A percentile compares a stretch with the other conserved stretches of the same genome.
phyloP scores from a whole-genome alignment of 225 moss, liverwort and hornwort species.

The Asterella californica region DNA sequence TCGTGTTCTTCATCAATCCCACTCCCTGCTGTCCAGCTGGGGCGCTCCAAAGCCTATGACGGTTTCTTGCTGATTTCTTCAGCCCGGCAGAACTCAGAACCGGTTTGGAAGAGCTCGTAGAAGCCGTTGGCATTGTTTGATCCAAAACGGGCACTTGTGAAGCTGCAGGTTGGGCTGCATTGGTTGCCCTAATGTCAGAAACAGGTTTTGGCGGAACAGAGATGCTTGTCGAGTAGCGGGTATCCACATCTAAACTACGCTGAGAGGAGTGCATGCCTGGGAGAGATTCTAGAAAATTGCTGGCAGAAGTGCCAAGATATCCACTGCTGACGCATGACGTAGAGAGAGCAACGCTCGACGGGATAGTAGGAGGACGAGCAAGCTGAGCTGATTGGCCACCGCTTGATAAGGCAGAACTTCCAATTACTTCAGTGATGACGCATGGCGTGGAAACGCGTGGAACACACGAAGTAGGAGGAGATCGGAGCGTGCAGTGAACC shows the following conservation, averaged over 20 bases:
- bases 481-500: background rate
- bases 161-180: background rate
- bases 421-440: background rate
- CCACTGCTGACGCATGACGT: background rate
- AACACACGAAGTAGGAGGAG: background rate
- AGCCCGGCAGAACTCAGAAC: background rate
- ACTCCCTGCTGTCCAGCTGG: background rate
- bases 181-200: background rate
- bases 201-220: background rate
- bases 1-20: background rate
- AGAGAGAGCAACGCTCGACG: background rate
- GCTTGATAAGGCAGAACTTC: background rate
- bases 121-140: background rate
- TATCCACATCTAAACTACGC: background rate
- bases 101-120: background rate
- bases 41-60: background rate
- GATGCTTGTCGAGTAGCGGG: background rate
- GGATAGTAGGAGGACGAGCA: background rate
- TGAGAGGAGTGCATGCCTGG: background rate
- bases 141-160: background rate
- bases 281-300: background rate
- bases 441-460: background rate
- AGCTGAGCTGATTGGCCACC: no score
- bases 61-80: conserved; percentile 13
- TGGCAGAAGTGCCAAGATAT: background rate